Percentiles rank a stretch among this genome's conserved stretches.
Conservation (phyloP, 306 rosid genomes). For the Fagus crenata region DNA sequence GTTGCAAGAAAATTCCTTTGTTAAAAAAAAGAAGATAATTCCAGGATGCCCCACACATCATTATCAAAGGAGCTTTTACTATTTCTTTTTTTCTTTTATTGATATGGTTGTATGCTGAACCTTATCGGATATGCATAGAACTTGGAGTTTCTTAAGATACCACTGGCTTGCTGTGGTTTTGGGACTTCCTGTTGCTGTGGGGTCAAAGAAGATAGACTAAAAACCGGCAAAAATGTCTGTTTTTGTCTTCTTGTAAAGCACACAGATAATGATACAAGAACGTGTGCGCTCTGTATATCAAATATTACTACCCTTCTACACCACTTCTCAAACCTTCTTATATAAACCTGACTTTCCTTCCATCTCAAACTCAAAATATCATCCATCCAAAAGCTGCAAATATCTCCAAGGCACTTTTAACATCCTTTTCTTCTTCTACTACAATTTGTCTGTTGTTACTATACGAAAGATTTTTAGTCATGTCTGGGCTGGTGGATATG, state of each 20-base stretch:
- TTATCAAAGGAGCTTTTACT: too few species aligned
- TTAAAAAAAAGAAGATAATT: too few species aligned
- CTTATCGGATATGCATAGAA: neutral
- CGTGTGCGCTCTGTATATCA: neutral
- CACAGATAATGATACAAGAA: neutral
- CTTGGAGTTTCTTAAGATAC: neutral
- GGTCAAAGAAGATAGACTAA: neutral
- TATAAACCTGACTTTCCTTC: slow-evolving; percentile 9
- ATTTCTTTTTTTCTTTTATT: neutral
- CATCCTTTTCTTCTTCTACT: neutral
- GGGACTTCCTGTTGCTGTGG: neutral
- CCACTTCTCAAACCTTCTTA: neutral
- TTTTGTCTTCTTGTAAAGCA: slow-evolving; percentile 1
- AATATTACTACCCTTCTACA: neutral
- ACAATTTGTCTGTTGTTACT: neutral
- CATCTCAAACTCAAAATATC: neutral
- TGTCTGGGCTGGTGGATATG: slow-evolving; percentile 56
- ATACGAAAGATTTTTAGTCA: slow-evolving; percentile 18
- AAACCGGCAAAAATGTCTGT: neutral
- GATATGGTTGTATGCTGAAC: neutral
- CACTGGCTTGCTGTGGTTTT: slow-evolving; percentile 28
- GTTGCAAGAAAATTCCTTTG: too few species aligned
- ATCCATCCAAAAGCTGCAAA: slow-evolving; percentile 2
- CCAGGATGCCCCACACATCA: too few species aligned
- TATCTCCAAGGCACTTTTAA: neutral